Base-by-base conservation (phyloP, 257 asterid species). In the Datura wrightii region DNA sequence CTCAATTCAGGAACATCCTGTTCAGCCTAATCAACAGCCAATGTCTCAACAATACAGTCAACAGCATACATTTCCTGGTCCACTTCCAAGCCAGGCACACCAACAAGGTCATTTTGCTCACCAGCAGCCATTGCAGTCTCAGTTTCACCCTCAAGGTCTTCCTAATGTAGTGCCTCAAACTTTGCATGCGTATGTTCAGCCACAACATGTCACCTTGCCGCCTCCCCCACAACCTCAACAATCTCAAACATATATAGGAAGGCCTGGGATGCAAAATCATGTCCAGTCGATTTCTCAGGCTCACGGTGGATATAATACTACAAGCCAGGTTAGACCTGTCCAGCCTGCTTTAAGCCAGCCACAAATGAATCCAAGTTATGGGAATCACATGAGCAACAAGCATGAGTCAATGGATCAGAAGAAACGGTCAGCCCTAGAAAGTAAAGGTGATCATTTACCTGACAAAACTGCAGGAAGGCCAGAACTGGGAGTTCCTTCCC, bases 71-170 rank as follows among this genome's bases (percentile, higher is more conserved):
- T 88, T 88, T 86, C 63, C 70, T 84, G 90, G 89, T 84, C 86
- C 90, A 54, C 74, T 78, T 84, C 97, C 87, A 52, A 87, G 89
- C 86, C 98, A 91, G 88, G 82, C 86, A 54, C 92, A 87, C 80
- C 92, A 89, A 85, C 97, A 90, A 50, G 90, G 89, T 70, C 90
- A 90, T 80, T 85, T 76, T 76, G 85, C 82, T 37, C 89, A 74
- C 16, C 97, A 85, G 84, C 97, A 91, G 86, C 88, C 90, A 8
- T 52, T 85, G 85, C 96, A 90, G 69, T 87, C 93, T 65, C 94
- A 90, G 88, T 79, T 88, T 83, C 95, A 87, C 56, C 90, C 95
- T 6, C 85, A 90, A 83, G 94, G 90, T 39, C 92, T 93, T 63
- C 92, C 92, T 70, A 94, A 80, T 66, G 67, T 70, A 67, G 86